Conservation (phyloP, 345 rosid species). For the Eucalyptus lansdowneana region DNA sequence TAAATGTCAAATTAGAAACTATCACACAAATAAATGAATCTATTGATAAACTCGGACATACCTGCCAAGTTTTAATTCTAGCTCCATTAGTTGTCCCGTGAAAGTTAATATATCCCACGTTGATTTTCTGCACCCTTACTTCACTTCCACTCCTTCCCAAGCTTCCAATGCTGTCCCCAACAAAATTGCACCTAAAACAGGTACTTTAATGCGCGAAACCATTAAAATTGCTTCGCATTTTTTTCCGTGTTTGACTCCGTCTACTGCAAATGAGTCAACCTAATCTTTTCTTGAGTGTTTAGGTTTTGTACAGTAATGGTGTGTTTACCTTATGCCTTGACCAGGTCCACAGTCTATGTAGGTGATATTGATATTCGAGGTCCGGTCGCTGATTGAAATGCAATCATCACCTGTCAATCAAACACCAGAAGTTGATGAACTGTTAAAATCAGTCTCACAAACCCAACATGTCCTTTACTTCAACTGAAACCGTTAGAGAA, state of each 20-base stretch:
- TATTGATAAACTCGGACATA: background rate
- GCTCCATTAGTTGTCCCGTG: conserved; percentile 13
- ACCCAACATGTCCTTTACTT: background rate
- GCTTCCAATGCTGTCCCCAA: background rate
- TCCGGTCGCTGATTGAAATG: background rate
- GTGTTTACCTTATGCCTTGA: background rate
- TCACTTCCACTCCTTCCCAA: background rate
- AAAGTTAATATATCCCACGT: conserved; percentile 1
- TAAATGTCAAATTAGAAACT: background rate
- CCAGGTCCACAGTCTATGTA: background rate
- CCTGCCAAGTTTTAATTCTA: conserved; percentile 28
- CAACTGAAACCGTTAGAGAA: background rate
- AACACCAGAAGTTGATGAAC: background rate
- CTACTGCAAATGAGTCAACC: background rate
- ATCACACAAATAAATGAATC: background rate
- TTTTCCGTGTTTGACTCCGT: background rate
- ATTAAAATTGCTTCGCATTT: background rate
- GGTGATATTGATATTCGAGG: background rate
- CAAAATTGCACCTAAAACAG: background rate
- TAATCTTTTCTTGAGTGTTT: background rate
- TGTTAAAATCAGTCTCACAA: background rate
- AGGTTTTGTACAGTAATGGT: background rate
- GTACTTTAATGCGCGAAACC: background rate
- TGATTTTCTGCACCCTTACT: background rate
- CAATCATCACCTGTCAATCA: conserved; percentile 3